Conservation (phyloP, 129 eudicot genomes). For the Lactuca saligna region DNA sequence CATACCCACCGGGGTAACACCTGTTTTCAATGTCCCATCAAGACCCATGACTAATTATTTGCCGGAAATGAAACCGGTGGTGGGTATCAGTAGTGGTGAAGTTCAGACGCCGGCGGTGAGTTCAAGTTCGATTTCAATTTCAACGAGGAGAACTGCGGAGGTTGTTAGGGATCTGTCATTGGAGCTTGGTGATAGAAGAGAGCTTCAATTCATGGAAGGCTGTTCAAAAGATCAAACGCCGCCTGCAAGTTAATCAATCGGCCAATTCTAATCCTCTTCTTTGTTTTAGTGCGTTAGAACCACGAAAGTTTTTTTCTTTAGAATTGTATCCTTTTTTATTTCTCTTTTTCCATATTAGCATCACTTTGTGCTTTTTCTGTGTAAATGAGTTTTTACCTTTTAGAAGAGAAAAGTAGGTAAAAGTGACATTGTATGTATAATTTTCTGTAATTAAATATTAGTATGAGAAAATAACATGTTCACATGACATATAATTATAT, state of each 20-base stretch:
- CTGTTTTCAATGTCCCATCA: constrained; percentile 51
- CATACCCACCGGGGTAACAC: constrained; percentile 52
- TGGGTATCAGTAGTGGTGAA: neutral
- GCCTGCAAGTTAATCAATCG: neutral
- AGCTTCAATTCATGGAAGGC: constrained; percentile 74
- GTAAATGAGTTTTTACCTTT: neutral
- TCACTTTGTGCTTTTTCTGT: neutral
- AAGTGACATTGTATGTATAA: neutral
- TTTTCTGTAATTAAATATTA: neutral
- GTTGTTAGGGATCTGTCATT: constrained; percentile 54
- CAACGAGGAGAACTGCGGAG: constrained; percentile 14
- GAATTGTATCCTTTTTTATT: constrained; percentile 21
- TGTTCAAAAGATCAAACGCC: constrained; percentile 30
- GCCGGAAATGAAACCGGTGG: constrained; percentile 32
- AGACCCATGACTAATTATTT: constrained; percentile 47
- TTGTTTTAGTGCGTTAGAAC: neutral
- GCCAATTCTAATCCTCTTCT: neutral
- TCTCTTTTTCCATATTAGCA: neutral
- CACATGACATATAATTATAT: neutral
- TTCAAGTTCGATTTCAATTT: constrained; percentile 26
- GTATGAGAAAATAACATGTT: neutral
- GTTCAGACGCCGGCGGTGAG: constrained; percentile 20
- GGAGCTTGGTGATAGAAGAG: constrained; percentile 62
- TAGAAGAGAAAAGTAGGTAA: neutral
- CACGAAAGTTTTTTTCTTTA: neutral